Base-by-base conservation (phyloP, 306 rosid species). In the Cucumis hystrix region DNA sequence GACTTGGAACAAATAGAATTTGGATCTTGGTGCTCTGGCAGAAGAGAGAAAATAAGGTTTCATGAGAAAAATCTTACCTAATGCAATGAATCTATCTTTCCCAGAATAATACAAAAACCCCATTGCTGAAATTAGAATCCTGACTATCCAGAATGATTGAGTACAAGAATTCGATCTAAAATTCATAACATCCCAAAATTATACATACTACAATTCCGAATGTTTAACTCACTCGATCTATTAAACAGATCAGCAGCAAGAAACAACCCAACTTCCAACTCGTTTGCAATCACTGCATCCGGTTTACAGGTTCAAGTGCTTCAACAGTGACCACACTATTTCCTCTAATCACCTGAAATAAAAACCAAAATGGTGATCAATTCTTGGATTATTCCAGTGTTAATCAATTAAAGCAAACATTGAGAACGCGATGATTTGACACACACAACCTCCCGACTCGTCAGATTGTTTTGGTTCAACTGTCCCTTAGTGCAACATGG, bases 321-420 rank as follows among this genome's bases (percentile, higher is more conserved):
- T 95, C 97, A 77, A 95, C 99, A 3, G 99, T 95, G 78, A 95
- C 99, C 75, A 95, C 97, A 70, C 99, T 92, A 39, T 95, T 95
- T 82, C 99, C 99, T 79, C 99, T 80, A 64, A 95, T 87, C 54
- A 95, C 99, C 97, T 95, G 96, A 83, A 86, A 76, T 51, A 82
- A 79, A 16, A 77, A 63, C 43, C 30, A 66, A 15, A 43, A 79
- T 9, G 16, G 28, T 0, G 18, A 43, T 58, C 28, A 72, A 25
- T 23, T 49, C 14, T 21, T 47, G 39, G 3, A 45, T 20, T 13
- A 15, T 23, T 0, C 0, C 41, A 7, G 39, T 45, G 39, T 3
- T 10, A 20, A 39, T 7, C 16, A 52, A 41, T 63, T 30, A 9
- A 58, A 40, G 52, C 45, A 65, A 45, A 37, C 41, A 57, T 25